Conservation (phyloP, 108 stramenopile species). For the Seminavis robusta region DNA sequence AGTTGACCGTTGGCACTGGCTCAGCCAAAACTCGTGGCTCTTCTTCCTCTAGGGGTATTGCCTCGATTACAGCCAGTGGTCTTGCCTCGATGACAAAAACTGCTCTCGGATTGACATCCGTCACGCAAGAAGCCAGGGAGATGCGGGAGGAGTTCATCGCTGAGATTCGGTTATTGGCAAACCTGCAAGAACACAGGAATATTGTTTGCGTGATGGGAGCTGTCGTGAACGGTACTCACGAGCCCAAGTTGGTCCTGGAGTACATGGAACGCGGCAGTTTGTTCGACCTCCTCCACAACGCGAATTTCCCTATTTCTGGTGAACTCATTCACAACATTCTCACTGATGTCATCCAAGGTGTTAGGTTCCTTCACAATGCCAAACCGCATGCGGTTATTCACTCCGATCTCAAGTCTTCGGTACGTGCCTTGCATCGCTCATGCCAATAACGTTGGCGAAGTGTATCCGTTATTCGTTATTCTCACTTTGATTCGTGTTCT, state of each 20-base stretch:
- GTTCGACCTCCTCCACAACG: constrained; percentile 53
- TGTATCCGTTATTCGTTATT: no score
- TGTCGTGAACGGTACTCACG: constrained; percentile 28
- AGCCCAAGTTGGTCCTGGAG: constrained; percentile 40
- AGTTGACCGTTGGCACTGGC: no score
- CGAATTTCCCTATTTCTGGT: constrained; percentile 33
- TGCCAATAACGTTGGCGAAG: no score
- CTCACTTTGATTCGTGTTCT: no score
- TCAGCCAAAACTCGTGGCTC: no score
- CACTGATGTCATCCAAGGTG: constrained; percentile 40
- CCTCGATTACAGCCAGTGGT: no score
- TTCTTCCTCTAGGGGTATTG: no score
- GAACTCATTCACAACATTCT: constrained; percentile 42
- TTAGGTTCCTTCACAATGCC: constrained; percentile 48
- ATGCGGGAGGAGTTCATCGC: constrained; percentile 41
- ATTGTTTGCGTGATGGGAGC: constrained; percentile 39
- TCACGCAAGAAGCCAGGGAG: no score
- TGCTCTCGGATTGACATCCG: no score
- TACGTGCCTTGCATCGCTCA: no score
- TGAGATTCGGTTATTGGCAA: constrained; percentile 46
- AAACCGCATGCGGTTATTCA: constrained; percentile 56
- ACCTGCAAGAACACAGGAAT: constrained; percentile 47
- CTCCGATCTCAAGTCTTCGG: constrained; percentile 40
- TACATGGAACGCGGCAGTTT: constrained; percentile 52
- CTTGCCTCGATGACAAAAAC: no score